phyloP scores from a whole-genome alignment of 495 filamentous ascomycete genomes.

The Lophium mytilinum region DNA sequence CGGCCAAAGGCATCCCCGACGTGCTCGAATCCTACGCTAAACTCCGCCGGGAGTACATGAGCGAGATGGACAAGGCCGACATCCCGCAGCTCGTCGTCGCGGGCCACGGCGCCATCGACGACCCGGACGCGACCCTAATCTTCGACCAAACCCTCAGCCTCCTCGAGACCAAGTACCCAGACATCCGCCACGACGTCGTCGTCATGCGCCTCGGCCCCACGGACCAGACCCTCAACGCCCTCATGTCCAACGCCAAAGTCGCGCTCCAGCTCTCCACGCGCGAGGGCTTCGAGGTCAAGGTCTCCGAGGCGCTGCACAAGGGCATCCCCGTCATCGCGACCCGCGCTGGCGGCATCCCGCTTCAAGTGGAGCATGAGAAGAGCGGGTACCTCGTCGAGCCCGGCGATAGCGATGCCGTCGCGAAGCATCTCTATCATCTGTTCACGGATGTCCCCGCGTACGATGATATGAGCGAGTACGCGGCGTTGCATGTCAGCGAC shows the following conservation, averaged over 20 bases:
- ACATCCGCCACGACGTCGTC: constrained; percentile 53
- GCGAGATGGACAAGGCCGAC: constrained; percentile 34
- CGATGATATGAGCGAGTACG: constrained; percentile 59
- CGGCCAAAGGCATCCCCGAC: constrained; percentile 75
- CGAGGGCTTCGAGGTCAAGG: constrained; percentile 87
- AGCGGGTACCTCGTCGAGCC: constrained; percentile 72
- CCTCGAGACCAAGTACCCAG: constrained; percentile 48
- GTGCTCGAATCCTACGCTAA: constrained; percentile 72
- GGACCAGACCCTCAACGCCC: constrained; percentile 73
- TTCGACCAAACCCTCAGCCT: constrained; percentile 62
- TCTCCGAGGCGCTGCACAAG: constrained; percentile 79
- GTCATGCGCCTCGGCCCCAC: constrained; percentile 70
- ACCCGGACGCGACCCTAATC: constrained; percentile 68
- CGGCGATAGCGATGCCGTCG: constrained; percentile 65
- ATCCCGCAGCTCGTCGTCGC: constrained; percentile 70
- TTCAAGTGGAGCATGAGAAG: constrained; percentile 66
- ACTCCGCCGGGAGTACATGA: constrained; percentile 53
- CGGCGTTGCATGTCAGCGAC: constrained; percentile 60
- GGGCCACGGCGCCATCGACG: constrained; percentile 78
- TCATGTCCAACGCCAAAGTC: constrained; percentile 66
- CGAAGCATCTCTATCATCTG: constrained; percentile 58
- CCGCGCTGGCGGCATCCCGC: constrained; percentile 69
- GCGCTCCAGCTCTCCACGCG: constrained; percentile 73
- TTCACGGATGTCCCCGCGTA: constrained; percentile 60
- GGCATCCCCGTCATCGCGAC: constrained; percentile 77